Base-by-base conservation (phyloP, 2,329 filamentous ascomycete species). In the Pestalotiopsis sp. region DNA sequence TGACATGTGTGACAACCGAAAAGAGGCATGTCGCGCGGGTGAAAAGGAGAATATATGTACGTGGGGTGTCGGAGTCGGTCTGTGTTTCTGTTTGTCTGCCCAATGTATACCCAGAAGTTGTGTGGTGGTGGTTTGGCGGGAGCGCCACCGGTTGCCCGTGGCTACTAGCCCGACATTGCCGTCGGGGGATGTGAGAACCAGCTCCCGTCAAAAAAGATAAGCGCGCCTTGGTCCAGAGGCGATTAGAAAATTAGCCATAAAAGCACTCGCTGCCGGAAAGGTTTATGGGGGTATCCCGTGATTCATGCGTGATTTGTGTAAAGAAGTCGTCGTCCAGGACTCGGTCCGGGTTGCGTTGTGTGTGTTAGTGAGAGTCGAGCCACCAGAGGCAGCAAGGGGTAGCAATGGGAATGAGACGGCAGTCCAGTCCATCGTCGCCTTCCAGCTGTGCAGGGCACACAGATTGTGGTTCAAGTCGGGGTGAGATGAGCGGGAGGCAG, bases 141-240 rank as follows among this genome's bases (percentile, higher is more conserved):
- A 70, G 69, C 64, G 67, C 60, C 49, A 69, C n/a, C 31, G 56
- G 20, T 45, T 57, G 27, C 52, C n/a, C 31, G 31, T 23, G 52
- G 36, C 39, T 23, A 52, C 59, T 62, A 36, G 59, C 59, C 59
- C 59, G 31, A 62, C 59, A 36, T 20, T 36, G 64, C n/a, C 36
- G 38, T 11, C 36, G 61, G 61, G 45, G 17, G n/a, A 52, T 52
- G 20, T 52, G 45, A 36, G 61, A 64, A 64, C 61, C 49, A 69
- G 69, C 52, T 69, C 70, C 69, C 70, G 66, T 61, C n/a, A 63
- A 70, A 72, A 68, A 66, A 52, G 45, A 9, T 52, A 70, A 65
- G 67, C 69, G 67, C 69, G 68, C 71, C 72, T 67, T 66, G 57
- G 70, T 69, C 68, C 56, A 68, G 68, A 71, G 70, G 69, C 66